A percentile compares a stretch with the other conserved stretches of the same genome.
These are phyloP conservation scores for Plasmodium ovale DNA, from an alignment of 169 alveolate species.

Conservation along the genomic window DNA sequence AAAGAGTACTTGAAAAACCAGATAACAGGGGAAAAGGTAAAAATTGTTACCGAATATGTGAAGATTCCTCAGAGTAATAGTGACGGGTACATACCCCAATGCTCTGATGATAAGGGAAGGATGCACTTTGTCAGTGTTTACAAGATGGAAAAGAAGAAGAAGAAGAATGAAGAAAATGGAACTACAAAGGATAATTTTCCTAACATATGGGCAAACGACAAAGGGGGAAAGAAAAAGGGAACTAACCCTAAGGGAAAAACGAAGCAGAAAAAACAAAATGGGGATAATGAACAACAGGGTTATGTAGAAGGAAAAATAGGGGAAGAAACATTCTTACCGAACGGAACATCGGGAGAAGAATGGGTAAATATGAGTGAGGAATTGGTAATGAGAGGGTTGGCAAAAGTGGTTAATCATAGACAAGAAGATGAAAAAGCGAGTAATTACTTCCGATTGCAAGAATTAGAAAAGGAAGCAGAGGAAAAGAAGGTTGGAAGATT, in stretches of 20 bases:
- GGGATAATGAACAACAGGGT: neutral
- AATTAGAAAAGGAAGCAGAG: constrained; percentile 66
- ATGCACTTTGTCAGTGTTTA: constrained; percentile 75
- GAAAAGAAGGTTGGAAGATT: constrained; percentile 60
- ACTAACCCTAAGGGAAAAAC: neutral
- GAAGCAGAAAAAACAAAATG: neutral
- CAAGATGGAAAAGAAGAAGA: constrained; percentile 35
- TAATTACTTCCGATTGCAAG: constrained; percentile 62
- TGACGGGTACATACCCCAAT: constrained; percentile 75
- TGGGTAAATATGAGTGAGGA: constrained; percentile 33
- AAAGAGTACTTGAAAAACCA: constrained; percentile 46
- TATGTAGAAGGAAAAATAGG: constrained; percentile 4
- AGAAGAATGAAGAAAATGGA: neutral
- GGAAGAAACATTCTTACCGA: too few species aligned
- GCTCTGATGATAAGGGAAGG: constrained; percentile 76
- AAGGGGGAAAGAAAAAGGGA: constrained; percentile 3
- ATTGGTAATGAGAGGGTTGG: constrained; percentile 49
- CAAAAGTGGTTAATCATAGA: constrained; percentile 59
- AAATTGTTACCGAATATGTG: constrained; percentile 67
- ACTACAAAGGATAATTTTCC: neutral
- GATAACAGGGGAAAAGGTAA: constrained; percentile 45
- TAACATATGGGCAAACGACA: constrained; percentile 1
- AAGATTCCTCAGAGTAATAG: constrained; percentile 69
- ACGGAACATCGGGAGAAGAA: neutral
- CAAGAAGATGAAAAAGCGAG: constrained; percentile 70